Conservation (phyloP, 2,329 filamentous ascomycete genomes). For the Ceratocystiopsis brevicomis region DNA sequence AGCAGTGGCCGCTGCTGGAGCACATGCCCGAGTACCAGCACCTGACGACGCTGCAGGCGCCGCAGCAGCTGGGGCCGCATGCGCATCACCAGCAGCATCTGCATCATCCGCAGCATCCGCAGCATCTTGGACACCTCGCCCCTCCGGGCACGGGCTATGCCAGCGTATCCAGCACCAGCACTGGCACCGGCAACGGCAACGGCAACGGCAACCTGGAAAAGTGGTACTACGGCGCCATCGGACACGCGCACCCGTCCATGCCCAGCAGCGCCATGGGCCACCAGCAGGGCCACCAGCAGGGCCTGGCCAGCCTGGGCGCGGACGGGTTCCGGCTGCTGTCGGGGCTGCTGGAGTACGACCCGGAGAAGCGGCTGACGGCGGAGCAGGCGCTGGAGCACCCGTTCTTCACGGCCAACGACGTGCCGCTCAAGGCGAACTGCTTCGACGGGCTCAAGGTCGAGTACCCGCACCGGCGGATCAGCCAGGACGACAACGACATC, state of each 20-base stretch:
- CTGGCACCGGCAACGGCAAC: not conserved
- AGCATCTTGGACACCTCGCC: constrained; percentile 18
- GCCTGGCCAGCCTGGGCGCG: constrained; percentile 41
- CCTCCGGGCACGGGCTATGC: not conserved
- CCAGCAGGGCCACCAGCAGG: constrained; percentile 11
- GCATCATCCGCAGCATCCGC: constrained; percentile 16
- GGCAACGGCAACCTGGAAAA: constrained; percentile 41
- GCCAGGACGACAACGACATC: constrained; percentile 90
- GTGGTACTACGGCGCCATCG: constrained; percentile 59
- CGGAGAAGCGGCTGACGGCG: constrained; percentile 70
- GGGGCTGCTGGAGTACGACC: constrained; percentile 80
- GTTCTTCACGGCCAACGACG: constrained; percentile 57
- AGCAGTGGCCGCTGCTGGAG: constrained; percentile 68
- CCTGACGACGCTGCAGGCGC: constrained; percentile 33
- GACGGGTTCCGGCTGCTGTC: constrained; percentile 72
- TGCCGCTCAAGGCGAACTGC: constrained; percentile 60
- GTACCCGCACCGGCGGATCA: constrained; percentile 80
- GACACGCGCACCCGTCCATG: constrained; percentile 25
- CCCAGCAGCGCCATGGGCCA: no score
- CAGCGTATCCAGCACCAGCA: not conserved
- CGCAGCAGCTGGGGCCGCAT: not conserved
- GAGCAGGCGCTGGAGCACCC: constrained; percentile 75
- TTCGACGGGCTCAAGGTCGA: constrained; percentile 79
- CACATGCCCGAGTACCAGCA: constrained; percentile 77
- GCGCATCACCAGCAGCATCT: not conserved